Base-by-base conservation (phyloP, 164 flowering plant species). In the Pachysandra terminalis region DNA sequence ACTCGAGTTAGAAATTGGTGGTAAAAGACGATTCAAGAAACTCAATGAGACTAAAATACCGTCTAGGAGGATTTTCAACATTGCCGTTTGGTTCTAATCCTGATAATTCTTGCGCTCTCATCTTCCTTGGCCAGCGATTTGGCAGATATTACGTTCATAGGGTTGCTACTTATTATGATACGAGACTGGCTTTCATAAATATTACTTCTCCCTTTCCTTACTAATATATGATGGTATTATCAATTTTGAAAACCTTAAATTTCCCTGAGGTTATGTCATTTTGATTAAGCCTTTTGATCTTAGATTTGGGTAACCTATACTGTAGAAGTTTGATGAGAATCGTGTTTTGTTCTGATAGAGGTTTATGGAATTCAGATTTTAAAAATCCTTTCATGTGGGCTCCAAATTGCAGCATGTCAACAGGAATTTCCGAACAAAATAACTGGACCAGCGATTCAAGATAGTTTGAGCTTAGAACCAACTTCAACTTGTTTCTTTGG, bases 371-470 rank as follows among this genome's bases (percentile, higher is more conserved):
- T n/a, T 55, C 22, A 66, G 27, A 58, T 25, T 21, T 59, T 65
- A 58, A 74, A 72, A 14, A 75, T 71, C 52, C 68, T 74, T 9
- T 68, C 82, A 23, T 75, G 82, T 63, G 74, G 78, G 75, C 17
- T 25, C 27, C 77, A 73, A n/a, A 4, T 54, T 25, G 23, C 71
- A n/a, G 74, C 66, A 12, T n/a, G 22, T 45, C 8, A 32, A 35
- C 41, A 52, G 52, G 62, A 63, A 49, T 48, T 27, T 19, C 48
- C 69, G 17, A 66, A 59, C 73, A 71, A 53, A 62, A 61, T 70
- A 22, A 61, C 67, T 61, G 68, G 56, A 41, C 53, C 60, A 64
- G 52, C 40, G 27, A 23, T 45, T 57, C 49, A 52, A 55, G 32
- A 70, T 40, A 25, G 54, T 22, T n/a, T n/a, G 37, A 45, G 52